phyloP scores from a whole-genome alignment of 768 basidiomycete genomes.

The Termitomyces sp. region DNA sequence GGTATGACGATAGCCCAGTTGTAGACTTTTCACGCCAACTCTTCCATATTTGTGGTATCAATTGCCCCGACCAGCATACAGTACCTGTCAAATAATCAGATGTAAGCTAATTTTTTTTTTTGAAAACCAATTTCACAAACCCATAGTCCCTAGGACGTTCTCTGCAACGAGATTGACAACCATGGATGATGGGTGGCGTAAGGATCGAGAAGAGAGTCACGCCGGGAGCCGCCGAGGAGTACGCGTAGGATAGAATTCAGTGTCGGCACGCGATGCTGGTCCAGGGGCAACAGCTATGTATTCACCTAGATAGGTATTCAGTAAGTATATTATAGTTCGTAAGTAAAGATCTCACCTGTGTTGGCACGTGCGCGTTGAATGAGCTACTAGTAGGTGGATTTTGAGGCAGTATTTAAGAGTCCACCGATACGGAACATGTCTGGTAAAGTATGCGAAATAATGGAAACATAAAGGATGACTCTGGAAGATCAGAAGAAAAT shows the following conservation, averaged over 20 bases:
- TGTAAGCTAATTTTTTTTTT: background rate
- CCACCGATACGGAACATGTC: background rate
- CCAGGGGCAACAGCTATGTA: background rate
- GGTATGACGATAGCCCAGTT: conserved; percentile 62
- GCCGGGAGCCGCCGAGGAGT: background rate
- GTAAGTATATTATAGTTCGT: no score
- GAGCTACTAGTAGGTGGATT: no score
- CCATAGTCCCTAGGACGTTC: conserved; percentile 70
- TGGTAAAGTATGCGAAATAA: background rate
- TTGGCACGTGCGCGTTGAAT: no score
- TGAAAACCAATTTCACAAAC: conserved; percentile 29
- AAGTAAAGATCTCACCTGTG: no score
- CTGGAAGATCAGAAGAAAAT: background rate
- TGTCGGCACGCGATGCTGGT: background rate
- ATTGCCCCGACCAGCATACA: conserved; percentile 63
- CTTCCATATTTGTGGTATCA: conserved; percentile 75
- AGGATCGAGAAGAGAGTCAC: background rate
- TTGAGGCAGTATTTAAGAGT: background rate
- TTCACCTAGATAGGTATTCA: background rate
- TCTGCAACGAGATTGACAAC: conserved; percentile 53
- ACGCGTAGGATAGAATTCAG: background rate
- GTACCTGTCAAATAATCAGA: conserved; percentile 41
- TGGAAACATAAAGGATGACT: background rate
- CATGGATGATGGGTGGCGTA: conserved; percentile 33
- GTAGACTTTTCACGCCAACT: conserved; percentile 67